Evolutionary conservation across 768 basidiomycete genomes (phyloP), one percentile per base, ranked within the genome.

Genomic region (Trametes sanguinea): DNA sequence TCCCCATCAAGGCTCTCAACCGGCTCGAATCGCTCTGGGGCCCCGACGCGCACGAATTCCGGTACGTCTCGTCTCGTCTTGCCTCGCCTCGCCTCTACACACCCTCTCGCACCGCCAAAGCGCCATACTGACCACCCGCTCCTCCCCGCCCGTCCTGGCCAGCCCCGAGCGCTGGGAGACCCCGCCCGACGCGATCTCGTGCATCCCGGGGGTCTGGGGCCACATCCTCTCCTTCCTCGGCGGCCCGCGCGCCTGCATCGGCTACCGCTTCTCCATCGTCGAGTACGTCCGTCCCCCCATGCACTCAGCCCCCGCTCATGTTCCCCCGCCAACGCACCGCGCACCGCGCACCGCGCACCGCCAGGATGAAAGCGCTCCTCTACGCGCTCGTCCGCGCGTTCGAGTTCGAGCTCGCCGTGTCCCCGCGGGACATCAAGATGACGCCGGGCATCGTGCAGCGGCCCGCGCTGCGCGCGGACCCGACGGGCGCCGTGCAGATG

Each of bases 151-250:
- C 22, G 22, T 22, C 22, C 35, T 6, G 35, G 35, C 11, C 17
- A 88, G 85, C 63, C 88, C 88, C 0, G 87, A 89, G 65, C 78
- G 88, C 0, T 90, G 88, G 88, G 69, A 75, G 22, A 37, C 55
- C 32, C 65, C 76, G 3, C 85, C 86, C 0, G 78, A 80, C 30
- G 75, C 75, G 1, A 78, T 77, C 1, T 71, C 68, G 5, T 60
- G 69, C 1, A 75, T 89, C 42, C 88, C 88, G 3, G 85, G 86
- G 8, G 78, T 88, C 1, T 87, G 82, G 81, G 79, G 81, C 11
- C 81, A 87, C 64, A 65, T 84, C 63, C 68, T 88, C 40, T 80
- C 84, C 0, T 90, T 90, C 78, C 65, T 86, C 4, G 85, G 85
- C 22, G 88, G 88, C 2, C 83, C 85, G 13, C 78, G 81, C 17